Evolutionary conservation across 2,329 filamentous ascomycete species (phyloP).

Genomic region (Trichoderma simmonsii): DNA sequence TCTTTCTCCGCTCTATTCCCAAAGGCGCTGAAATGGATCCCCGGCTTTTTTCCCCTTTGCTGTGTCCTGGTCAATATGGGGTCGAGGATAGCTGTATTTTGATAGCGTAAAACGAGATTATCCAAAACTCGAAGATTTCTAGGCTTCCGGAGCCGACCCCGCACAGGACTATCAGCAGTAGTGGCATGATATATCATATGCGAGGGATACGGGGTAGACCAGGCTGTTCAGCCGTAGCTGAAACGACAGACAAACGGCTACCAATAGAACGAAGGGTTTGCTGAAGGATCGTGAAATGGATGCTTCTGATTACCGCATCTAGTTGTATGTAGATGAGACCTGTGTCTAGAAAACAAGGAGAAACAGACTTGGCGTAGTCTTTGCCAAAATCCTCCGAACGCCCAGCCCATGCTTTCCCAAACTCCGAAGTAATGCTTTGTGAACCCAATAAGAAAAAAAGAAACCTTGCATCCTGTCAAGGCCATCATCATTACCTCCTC

Average conservation of each 20-base stretch:
- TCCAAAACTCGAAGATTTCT: not conserved
- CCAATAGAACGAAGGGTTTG: not conserved
- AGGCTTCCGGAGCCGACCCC: not conserved
- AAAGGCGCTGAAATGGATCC: not conserved
- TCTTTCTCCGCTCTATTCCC: conserved; percentile 13
- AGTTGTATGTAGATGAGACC: not conserved
- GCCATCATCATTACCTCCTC: conserved; percentile 31
- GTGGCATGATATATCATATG: not conserved
- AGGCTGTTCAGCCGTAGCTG: conserved; percentile 7
- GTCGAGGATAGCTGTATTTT: not conserved
- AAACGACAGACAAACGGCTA: not conserved
- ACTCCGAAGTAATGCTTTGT: conserved; percentile 6
- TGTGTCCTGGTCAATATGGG: not conserved
- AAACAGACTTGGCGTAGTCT: not conserved
- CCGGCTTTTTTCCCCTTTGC: not conserved
- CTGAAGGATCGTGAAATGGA: not conserved
- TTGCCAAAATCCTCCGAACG: not conserved
- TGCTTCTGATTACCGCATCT: not conserved
- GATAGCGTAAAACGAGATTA: not conserved
- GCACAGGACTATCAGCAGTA: not conserved
- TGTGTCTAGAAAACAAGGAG: not conserved
- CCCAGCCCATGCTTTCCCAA: not conserved
- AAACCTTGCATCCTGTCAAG: not conserved
- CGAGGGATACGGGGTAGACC: not conserved
- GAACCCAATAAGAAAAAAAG: not conserved